Evolutionary conservation across 2,329 filamentous ascomycete species (phyloP), one percentile per base, ranked within the genome.

Genomic region (Diaporthe nobilis): DNA sequence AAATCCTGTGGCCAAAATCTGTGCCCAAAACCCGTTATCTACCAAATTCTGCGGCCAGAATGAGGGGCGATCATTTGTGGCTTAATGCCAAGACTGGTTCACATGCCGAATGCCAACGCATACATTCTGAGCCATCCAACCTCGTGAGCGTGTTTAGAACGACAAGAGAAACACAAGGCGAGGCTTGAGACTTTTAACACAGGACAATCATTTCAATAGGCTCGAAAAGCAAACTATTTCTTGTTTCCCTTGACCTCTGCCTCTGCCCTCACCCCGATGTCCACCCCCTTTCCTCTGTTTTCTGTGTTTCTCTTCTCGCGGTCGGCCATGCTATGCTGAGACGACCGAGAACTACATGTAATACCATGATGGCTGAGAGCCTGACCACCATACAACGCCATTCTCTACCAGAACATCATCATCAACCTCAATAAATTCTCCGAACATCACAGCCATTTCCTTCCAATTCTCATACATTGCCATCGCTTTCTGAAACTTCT

Each of bases 401-500:
- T n/a, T 44, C 3, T 13, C 5, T 31, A 13, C 13, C 39, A 47
- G 15, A 13, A 22, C 25, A 44, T 22, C 60, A 31, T 65, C 15
- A 10, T 22, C 25, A 6, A 65, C 3, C 4, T 22, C 10, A 13
- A 8, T 10, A 20, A 47, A 31, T 2, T 2, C 4, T 3, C 25
- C 25, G 0, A 3, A 0, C n/a, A 9, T 25, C 5, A 47, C 15
- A 22, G 4, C 25, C 6, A 3, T 8, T 12, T 22, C 5, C 37
- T 31, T 47, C 2, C 25, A 22, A 3, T 22, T 3, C 13, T 65
- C 39, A 13, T 31, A 31, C 25, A 10, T 6, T 9, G 22, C 39
- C 15, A 22, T 15, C n/a, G 15, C 25, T 15, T 17, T 1, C 13
- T 42, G 15, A 3, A 5, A 25, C 4, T 8, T 4, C 12, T 42